These are phyloP conservation scores for Claviceps capensis DNA, from an alignment of 2,329 filamentous ascomycete species.

Conservation along the genomic window DNA sequence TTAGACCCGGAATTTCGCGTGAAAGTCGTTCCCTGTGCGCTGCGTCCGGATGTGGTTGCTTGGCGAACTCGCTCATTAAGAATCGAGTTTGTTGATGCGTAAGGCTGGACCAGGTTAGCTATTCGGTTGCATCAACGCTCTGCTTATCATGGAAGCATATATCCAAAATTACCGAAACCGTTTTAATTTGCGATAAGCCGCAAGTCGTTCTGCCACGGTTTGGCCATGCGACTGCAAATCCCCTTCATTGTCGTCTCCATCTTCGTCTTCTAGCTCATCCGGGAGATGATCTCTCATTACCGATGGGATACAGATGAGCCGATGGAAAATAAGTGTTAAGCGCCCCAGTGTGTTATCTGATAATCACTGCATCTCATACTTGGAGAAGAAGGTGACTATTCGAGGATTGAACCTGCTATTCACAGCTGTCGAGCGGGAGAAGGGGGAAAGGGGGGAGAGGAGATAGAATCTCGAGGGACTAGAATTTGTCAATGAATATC, in stretches of 20 bases:
- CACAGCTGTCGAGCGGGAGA: background rate
- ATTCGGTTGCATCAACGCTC: background rate
- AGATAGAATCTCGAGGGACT: background rate
- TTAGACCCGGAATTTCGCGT: conserved; percentile 80
- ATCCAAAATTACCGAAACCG: conserved; percentile 51
- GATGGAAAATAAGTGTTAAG: background rate
- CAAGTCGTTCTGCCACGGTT: conserved; percentile 42
- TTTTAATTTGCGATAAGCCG: conserved; percentile 56
- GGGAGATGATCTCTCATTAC: background rate
- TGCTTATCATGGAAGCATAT: background rate
- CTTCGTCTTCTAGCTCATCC: conserved; percentile 43
- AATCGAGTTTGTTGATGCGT: conserved; percentile 97
- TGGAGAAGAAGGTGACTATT: background rate
- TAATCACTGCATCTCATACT: background rate
- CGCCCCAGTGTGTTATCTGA: background rate
- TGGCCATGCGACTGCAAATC: conserved; percentile 26
- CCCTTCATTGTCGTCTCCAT: conserved; percentile 33
- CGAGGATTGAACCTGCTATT: background rate
- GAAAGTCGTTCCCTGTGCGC: conserved; percentile 79
- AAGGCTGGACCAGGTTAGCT: conserved; percentile 44
- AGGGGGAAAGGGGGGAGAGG: background rate
- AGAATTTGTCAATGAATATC: background rate
- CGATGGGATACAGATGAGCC: background rate
- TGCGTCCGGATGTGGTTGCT: conserved; percentile 87
- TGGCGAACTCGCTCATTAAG: conserved; percentile 91